These are phyloP conservation scores for Coniochaeta sp. DNA, from an alignment of 2,329 filamentous ascomycete genomes.

Conservation along the genomic window DNA sequence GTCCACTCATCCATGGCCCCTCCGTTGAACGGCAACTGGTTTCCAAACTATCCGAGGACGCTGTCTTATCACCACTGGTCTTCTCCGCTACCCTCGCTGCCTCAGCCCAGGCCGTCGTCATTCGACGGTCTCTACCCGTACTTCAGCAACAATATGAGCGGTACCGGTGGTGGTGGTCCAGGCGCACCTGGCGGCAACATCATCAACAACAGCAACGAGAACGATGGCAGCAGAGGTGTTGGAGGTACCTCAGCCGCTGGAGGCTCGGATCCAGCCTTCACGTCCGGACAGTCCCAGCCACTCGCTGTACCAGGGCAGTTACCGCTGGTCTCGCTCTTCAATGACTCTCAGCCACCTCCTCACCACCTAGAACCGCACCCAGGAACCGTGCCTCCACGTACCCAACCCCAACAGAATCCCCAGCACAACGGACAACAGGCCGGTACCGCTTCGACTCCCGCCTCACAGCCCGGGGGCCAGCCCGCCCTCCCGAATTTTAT, in stretches of 20 bases:
- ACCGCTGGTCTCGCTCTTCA: neutral
- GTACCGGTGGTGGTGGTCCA: neutral
- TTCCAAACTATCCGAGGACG: neutral
- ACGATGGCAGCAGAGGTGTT: neutral
- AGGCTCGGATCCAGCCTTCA: neutral
- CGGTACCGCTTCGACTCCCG: neutral
- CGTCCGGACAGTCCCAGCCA: no score
- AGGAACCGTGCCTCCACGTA: neutral
- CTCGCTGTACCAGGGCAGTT: neutral
- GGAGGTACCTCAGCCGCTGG: neutral
- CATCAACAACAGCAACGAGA: neutral
- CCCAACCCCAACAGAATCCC: neutral
- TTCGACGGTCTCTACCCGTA: neutral
- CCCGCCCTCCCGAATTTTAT: no score
- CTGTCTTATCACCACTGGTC: neutral
- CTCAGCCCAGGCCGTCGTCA: neutral
- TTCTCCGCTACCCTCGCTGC: neutral
- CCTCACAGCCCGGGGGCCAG: neutral
- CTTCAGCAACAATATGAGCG: neutral
- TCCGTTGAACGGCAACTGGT: neutral
- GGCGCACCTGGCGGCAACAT: neutral
- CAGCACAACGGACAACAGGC: neutral
- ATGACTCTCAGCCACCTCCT: no score
- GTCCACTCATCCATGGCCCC: neutral
- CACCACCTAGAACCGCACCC: no score